Percentiles rank a stretch among this genome's conserved stretches.
Evolutionary conservation across 2,329 filamentous ascomycete genomes (phyloP).

Genomic region (Colletotrichum godetiae): DNA sequence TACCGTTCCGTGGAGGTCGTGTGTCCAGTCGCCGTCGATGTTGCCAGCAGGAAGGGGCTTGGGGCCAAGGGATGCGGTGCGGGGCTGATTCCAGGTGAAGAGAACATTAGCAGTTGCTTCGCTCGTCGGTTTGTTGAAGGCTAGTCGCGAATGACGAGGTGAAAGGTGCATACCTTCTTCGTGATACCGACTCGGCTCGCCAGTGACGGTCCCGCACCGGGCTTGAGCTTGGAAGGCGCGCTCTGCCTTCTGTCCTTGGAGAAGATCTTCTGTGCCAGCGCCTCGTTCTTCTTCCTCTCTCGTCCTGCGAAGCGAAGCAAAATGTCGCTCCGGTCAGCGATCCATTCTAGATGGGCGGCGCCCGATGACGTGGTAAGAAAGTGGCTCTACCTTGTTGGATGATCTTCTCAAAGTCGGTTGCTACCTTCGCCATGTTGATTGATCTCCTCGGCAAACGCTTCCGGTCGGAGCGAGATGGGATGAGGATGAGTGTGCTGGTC

Average conservation of each 20-base stretch:
- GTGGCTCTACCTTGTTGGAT: slow-evolving; percentile 60
- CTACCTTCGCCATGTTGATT: slow-evolving; percentile 54
- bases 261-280: slow-evolving; percentile 79
- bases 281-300: slow-evolving; percentile 77
- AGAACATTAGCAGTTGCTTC: slow-evolving; percentile 36
- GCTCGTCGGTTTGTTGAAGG: background rate
- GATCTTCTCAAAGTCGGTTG: slow-evolving; percentile 65
- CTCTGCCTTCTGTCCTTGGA: slow-evolving; percentile 69
- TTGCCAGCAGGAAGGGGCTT: slow-evolving; percentile 59
- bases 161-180: slow-evolving; percentile 72
- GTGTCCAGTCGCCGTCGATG: slow-evolving; percentile 77
- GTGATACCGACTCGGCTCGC: slow-evolving; percentile 79
- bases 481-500: background rate
- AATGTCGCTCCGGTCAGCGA: slow-evolving; percentile 17
- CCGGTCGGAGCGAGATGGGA: background rate
- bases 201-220: slow-evolving; percentile 65
- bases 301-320: slow-evolving; percentile 57
- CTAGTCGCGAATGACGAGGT: background rate
- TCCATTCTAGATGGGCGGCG: background rate
- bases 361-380: background rate
- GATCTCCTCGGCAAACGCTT: background rate
- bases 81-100: slow-evolving; percentile 37
- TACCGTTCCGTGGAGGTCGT: slow-evolving; percentile 71
- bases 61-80: slow-evolving; percentile 43
- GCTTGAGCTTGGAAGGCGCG: slow-evolving; percentile 62